These are phyloP conservation scores for Acanthamoeba rhysodes DNA, from an alignment of 208 protist genomes.

Conservation along the genomic window DNA sequence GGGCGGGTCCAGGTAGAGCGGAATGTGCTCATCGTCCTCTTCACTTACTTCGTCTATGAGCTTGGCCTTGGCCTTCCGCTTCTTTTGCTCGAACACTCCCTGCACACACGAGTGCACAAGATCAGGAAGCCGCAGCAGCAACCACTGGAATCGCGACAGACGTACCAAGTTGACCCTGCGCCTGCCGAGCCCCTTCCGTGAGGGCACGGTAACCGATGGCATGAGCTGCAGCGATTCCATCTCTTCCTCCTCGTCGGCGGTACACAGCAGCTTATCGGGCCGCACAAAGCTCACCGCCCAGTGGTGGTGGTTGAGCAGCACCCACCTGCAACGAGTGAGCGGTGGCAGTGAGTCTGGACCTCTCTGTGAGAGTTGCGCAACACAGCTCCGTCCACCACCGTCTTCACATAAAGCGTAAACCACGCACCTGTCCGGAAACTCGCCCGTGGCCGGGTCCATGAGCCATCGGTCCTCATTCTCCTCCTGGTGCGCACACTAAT, in stretches of 20 bases:
- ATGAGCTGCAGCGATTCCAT: not conserved
- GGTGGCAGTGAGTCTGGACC: not conserved
- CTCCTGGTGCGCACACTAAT: not conserved
- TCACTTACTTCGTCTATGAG: not conserved
- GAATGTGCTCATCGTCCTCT: not conserved
- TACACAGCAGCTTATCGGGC: not conserved
- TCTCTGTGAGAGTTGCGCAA: too few relatives aligned
- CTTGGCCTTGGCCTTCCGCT: not conserved
- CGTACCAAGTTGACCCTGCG: not conserved
- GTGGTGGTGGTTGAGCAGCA: constrained; percentile 62
- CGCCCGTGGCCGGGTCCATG: constrained; percentile 18
- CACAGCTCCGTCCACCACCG: too few relatives aligned
- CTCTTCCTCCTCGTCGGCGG: constrained; percentile 22
- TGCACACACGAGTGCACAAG: not conserved
- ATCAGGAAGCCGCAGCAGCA: not conserved
- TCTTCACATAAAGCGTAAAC: not conserved
- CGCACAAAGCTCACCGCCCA: constrained; percentile 41
- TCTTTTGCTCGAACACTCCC: not conserved
- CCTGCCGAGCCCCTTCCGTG: not conserved
- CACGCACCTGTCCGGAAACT: constrained; percentile 1
- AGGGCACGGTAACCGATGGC: too few relatives aligned
- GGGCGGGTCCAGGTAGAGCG: constrained; percentile 43
- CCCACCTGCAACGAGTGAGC: not conserved
- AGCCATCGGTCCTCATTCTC: not conserved
- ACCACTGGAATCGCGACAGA: too few relatives aligned